phyloP scores from a whole-genome alignment of 768 basidiomycete genomes.

The Lenzites betulinus region DNA sequence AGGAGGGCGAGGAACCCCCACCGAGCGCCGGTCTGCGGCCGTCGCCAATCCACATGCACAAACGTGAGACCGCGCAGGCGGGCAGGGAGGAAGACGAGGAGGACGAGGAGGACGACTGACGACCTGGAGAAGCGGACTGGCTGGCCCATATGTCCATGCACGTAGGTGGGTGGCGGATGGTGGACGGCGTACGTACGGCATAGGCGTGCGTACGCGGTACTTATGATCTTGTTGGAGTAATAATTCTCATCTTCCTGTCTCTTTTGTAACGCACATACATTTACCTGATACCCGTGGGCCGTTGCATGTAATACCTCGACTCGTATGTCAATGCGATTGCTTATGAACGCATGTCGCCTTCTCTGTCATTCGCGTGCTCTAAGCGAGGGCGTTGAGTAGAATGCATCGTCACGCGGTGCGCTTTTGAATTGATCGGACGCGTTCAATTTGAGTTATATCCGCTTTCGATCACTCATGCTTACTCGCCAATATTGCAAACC shows the following conservation, averaged over 20 bases:
- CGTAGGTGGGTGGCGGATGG: background rate
- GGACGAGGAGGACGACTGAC: slow-evolving; percentile 11
- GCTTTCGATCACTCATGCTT: background rate
- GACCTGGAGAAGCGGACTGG: background rate
- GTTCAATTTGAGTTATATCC: background rate
- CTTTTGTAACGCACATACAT: slow-evolving; percentile 20
- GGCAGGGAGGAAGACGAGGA: slow-evolving; percentile 25
- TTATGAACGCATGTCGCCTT: background rate
- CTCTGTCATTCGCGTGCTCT: background rate
- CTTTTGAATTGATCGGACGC: background rate
- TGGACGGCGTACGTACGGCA: background rate
- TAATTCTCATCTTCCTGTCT: slow-evolving; percentile 9
- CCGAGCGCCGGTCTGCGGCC: slow-evolving; percentile 29
- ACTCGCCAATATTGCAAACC: too few relatives aligned
- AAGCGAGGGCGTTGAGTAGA: background rate
- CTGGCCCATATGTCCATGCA: slow-evolving; percentile 1
- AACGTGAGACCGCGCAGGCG: slow-evolving; percentile 46
- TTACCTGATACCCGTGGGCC: slow-evolving; percentile 19
- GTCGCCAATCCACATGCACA: slow-evolving; percentile 35
- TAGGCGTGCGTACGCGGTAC: background rate
- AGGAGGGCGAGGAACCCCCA: slow-evolving; percentile 47
- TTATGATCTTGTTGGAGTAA: slow-evolving; percentile 25
- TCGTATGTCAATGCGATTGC: slow-evolving; percentile 9
- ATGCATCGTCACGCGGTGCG: background rate
- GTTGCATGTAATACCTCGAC: slow-evolving; percentile 19